Evolutionary conservation across 495 filamentous ascomycete genomes (phyloP).

Genomic region (Xylaria castorea): DNA sequence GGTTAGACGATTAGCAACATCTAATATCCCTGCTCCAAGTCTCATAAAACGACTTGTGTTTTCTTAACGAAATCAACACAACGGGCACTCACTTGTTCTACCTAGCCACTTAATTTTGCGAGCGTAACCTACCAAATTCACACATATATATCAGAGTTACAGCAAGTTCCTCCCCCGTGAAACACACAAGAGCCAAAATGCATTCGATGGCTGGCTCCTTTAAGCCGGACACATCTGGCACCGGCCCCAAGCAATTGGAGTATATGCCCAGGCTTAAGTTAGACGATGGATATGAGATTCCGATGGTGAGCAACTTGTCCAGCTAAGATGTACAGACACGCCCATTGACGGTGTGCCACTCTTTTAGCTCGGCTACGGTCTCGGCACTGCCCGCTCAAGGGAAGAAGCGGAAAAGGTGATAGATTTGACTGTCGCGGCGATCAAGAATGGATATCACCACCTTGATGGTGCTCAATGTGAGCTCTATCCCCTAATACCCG

Average conservation of each 20-base stretch:
- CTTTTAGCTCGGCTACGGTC: constrained; percentile 75
- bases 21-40: neutral
- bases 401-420: constrained; percentile 59
- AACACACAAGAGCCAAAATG: constrained; percentile 43
- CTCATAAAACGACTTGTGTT: neutral
- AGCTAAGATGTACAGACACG: too few relatives aligned
- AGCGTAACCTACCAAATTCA: neutral
- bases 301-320: constrained; percentile 61
- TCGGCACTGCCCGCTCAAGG: constrained; percentile 55
- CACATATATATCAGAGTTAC: neutral
- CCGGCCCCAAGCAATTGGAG: constrained; percentile 43
- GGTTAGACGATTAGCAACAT: neutral
- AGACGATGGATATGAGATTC: constrained; percentile 75
- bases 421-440: constrained; percentile 68
- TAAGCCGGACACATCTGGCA: constrained; percentile 37
- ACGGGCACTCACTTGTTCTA: neutral
- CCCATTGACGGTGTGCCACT: constrained; percentile 18
- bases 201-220: constrained; percentile 43
- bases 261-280: constrained; percentile 62
- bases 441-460: constrained; percentile 74
- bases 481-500: neutral
- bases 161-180: neutral
- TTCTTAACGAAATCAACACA: neutral
- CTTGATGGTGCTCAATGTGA: constrained; percentile 78
- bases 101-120: neutral